phyloP scores from a whole-genome alignment of 1,139 yeast species.

The Pneumocystis sp. region DNA sequence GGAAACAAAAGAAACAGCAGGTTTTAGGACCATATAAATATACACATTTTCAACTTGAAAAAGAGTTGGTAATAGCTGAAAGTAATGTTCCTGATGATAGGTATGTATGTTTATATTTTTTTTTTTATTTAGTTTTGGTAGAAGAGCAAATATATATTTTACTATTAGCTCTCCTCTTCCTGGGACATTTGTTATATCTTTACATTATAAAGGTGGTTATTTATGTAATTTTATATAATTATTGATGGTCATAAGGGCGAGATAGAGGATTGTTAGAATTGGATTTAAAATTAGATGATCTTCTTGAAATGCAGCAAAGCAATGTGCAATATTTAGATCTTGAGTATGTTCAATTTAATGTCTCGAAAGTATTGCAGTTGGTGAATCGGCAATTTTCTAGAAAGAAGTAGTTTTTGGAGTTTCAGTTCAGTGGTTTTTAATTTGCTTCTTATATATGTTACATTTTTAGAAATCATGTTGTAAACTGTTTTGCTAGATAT shows the following conservation, averaged over 20 bases:
- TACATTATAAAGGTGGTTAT: conserved; percentile 21
- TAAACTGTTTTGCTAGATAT: not conserved
- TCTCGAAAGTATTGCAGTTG: conserved; percentile 13
- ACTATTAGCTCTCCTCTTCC: conserved; percentile 25
- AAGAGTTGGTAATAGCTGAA: conserved; percentile 23
- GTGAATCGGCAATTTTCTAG: conserved; percentile 14
- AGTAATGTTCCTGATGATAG: conserved; percentile 22
- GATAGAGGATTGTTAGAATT: conserved; percentile 21
- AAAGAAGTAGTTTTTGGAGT: not conserved
- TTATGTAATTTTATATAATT: not conserved
- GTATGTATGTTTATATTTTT: not conserved
- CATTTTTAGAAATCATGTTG: not conserved
- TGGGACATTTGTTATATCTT: conserved; percentile 26
- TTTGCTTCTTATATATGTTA: not conserved
- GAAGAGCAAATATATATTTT: conserved; percentile 15
- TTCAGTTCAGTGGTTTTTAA: not conserved
- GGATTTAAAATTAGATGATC: conserved; percentile 26
- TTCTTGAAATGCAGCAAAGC: conserved; percentile 24
- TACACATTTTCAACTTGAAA: conserved; percentile 22
- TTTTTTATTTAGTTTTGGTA: conserved; percentile 8
- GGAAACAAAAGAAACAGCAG: conserved; percentile 16
- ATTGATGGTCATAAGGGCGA: conserved; percentile 14
- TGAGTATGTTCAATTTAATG: conserved; percentile 22
- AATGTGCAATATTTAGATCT: conserved; percentile 22
- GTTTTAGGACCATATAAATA: conserved; percentile 22